These are phyloP conservation scores for Ceratobasidium sp. DNA, from an alignment of 1,284 basidiomycete genomes.

Conservation along the genomic window DNA sequence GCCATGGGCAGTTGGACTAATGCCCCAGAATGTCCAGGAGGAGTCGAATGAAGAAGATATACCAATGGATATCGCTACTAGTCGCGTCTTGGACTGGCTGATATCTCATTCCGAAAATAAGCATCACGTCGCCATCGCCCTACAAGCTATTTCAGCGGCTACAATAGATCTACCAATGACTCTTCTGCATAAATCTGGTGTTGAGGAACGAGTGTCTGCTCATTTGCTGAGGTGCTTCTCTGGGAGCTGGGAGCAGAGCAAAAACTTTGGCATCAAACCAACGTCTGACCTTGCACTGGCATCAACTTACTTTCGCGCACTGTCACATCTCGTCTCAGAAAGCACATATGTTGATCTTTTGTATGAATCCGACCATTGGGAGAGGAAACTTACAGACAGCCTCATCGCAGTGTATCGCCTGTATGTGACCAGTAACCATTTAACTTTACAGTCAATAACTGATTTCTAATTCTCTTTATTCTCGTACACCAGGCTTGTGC, in stretches of 20 bases:
- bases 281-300: not conserved
- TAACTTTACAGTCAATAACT: not conserved
- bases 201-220: not conserved
- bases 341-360: not conserved
- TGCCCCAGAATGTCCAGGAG: too few species aligned
- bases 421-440: not conserved
- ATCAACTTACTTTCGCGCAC: not conserved
- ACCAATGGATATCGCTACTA: not conserved
- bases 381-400: not conserved
- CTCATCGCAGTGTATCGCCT: not conserved
- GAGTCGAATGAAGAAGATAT: too few species aligned
- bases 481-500: not conserved
- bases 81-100: not conserved
- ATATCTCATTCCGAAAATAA: slow-evolving; percentile 1
- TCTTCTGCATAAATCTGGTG: not conserved
- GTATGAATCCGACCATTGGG: too few species aligned
- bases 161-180: slow-evolving; percentile 2
- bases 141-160: slow-evolving; percentile 3
- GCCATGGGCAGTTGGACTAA: too few species aligned
- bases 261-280: not conserved
- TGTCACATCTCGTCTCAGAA: slow-evolving; percentile 7
- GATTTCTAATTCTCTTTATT: not conserved
- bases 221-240: not conserved
- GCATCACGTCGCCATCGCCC: not conserved
- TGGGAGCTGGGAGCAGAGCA: not conserved